Evolutionary conservation across 108 stramenopile species (phyloP), one percentile per base, ranked within the genome.

Genomic region (Craspedostauros australis): DNA sequence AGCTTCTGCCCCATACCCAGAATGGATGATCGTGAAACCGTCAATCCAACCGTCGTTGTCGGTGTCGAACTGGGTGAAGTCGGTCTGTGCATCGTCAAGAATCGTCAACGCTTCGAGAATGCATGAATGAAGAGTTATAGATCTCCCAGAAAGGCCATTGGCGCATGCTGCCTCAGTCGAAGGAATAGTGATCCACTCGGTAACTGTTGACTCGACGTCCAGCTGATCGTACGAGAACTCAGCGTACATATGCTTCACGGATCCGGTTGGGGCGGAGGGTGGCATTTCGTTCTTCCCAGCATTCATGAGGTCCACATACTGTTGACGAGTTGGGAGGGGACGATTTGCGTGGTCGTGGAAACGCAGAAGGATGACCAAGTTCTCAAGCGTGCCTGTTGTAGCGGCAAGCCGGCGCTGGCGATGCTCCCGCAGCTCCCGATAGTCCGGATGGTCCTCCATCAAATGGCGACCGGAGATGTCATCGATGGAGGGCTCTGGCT

Each of bases 1-100:
- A 23, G 60, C 67, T 39, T 88, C 87, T 9, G 87, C 87, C 3
- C 79, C 83, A 39, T 78, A 82, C n/a, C 87, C 87, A 21, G 62
- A 63, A 31, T 79, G 77, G 16, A 84, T 51, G 16, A 88, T 45
- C 19, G 79, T 75, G 15, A 88, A 65, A 9, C 60, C 64, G 54
- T 88, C 87, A 62, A 73, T 62, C 5, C 19, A 11, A 4, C 60
- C 63, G 50, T 73, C 71, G 6, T 15, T 38, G 22, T 71, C 42
- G 19, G 0, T 1, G 38, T 64, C 70, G 32, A 70, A 70, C 12
- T 63, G 28, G 11, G 11, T 29, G 42, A 66, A 66, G 20, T 31
- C n/a, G 12, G 49, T 19, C 14, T 46, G 36, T 14, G 54, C 16
- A 4, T 18, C 19, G 2, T 58, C 64, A 3, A 65, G 45, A 9